phyloP scores from a whole-genome alignment of 2,329 filamentous ascomycete species.

The Beauveria varroae region DNA sequence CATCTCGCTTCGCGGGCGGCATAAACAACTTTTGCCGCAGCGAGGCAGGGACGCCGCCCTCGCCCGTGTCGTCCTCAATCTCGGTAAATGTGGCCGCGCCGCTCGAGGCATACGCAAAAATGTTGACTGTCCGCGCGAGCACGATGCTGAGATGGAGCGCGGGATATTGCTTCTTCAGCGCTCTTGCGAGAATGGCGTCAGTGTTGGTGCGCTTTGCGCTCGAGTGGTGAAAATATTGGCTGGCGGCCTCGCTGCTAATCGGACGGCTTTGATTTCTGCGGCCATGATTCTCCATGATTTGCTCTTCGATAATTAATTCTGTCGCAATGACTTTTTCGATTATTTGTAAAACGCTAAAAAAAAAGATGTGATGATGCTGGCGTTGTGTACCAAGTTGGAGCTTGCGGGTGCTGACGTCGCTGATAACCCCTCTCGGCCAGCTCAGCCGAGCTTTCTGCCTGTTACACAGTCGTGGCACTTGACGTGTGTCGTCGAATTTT shows the following conservation, averaged over 20 bases:
- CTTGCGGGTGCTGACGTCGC: neutral
- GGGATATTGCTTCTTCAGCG: conserved; percentile 28
- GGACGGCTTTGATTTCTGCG: neutral
- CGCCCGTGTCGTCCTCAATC: conserved; percentile 19
- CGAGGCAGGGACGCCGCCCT: conserved; percentile 25
- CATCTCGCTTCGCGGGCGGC: conserved; percentile 33
- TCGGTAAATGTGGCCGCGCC: conserved; percentile 29
- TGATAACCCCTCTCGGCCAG: conserved; percentile 2
- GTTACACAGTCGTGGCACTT: neutral
- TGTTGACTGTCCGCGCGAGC: conserved; percentile 21
- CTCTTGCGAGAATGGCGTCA: conserved; percentile 31
- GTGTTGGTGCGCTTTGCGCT: conserved; percentile 34
- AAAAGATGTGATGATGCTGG: neutral
- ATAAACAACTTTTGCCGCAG: conserved; percentile 32
- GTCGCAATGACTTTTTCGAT: neutral
- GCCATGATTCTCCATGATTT: neutral
- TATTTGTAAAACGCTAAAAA: neutral
- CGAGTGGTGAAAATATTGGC: conserved; percentile 30
- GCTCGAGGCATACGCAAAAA: conserved; percentile 34
- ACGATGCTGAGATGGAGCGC: conserved; percentile 6
- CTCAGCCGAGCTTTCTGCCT: neutral
- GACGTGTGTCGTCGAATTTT: neutral
- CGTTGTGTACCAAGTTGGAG: neutral
- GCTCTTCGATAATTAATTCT: neutral
- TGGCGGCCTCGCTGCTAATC: neutral